phyloP scores from a whole-genome alignment of 306 rosid species.

The Quercus mongolica region DNA sequence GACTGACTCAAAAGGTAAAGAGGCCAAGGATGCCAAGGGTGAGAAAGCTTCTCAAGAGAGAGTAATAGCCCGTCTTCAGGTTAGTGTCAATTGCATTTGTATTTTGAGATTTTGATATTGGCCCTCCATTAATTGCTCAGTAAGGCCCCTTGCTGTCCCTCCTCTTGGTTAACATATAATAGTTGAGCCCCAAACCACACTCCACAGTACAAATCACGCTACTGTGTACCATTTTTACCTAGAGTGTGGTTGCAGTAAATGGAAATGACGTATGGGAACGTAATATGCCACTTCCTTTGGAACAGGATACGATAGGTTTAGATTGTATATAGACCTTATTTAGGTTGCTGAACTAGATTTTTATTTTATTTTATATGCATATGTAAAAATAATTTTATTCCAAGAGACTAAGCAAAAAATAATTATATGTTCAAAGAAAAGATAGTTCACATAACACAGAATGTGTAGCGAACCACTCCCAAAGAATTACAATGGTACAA shows the following conservation, averaged over 20 bases:
- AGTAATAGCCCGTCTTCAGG: conserved; percentile 84
- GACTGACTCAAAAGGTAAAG: conserved; percentile 42
- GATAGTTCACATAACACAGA: no score
- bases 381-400: no score
- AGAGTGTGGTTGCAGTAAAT: not conserved
- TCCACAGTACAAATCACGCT: not conserved
- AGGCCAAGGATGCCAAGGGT: conserved; percentile 45
- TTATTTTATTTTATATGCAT: no score
- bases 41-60: conserved; percentile 42
- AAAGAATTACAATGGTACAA: no score
- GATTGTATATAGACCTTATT: not conserved
- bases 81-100: conserved; percentile 20
- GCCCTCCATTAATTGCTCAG: not conserved
- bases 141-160: not conserved
- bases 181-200: not conserved
- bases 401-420: no score
- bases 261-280: not conserved
- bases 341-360: not conserved
- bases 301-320: not conserved
- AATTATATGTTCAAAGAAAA: no score
- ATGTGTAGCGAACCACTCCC: no score
- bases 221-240: not conserved
- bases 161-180: not conserved
- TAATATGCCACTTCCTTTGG: not conserved
- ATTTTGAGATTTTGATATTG: not conserved